Evolutionary conservation across 306 rosid genomes (phyloP).

Genomic region (Bauhinia variegata): DNA sequence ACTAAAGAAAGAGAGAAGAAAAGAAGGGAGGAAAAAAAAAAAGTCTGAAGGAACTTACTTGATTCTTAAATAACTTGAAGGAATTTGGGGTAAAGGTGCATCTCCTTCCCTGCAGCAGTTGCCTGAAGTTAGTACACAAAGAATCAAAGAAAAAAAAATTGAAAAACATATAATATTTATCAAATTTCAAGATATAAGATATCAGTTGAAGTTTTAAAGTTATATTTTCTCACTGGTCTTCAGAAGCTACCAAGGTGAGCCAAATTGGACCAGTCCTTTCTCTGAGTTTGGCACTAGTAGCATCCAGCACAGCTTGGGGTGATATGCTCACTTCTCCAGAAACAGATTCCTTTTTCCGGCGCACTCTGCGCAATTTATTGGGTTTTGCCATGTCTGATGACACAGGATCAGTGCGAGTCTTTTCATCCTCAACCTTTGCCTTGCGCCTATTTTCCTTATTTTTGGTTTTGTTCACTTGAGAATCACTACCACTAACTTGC

Average conservation of each 20-base stretch:
- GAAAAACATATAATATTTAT: slow-evolving; percentile 4
- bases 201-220: slow-evolving; percentile 23
- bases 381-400: slow-evolving; percentile 48
- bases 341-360: slow-evolving; percentile 59
- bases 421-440: slow-evolving; percentile 54
- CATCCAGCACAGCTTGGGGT: slow-evolving; percentile 57
- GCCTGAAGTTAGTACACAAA: slow-evolving; percentile 28
- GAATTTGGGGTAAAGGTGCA: slow-evolving; percentile 64
- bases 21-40: too few relatives aligned
- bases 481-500: slow-evolving; percentile 36
- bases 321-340: slow-evolving; percentile 52
- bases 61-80: slow-evolving; percentile 60
- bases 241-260: slow-evolving; percentile 74
- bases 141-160: slow-evolving; percentile 3
- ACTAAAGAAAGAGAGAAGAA: too few relatives aligned
- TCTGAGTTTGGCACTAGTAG: slow-evolving; percentile 41
- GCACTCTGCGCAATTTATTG: slow-evolving; percentile 52
- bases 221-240: slow-evolving; percentile 67
- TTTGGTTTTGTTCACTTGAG: slow-evolving; percentile 51
- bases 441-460: slow-evolving; percentile 57
- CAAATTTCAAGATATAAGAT: slow-evolving; percentile 1
- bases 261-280: slow-evolving; percentile 64
- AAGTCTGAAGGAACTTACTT: slow-evolving; percentile 55
- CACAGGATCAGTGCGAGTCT: slow-evolving; percentile 39
- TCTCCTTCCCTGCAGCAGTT: slow-evolving; percentile 70